phyloP scores from a whole-genome alignment of 2,329 filamentous ascomycete species.

The Penicillium decumbens region DNA sequence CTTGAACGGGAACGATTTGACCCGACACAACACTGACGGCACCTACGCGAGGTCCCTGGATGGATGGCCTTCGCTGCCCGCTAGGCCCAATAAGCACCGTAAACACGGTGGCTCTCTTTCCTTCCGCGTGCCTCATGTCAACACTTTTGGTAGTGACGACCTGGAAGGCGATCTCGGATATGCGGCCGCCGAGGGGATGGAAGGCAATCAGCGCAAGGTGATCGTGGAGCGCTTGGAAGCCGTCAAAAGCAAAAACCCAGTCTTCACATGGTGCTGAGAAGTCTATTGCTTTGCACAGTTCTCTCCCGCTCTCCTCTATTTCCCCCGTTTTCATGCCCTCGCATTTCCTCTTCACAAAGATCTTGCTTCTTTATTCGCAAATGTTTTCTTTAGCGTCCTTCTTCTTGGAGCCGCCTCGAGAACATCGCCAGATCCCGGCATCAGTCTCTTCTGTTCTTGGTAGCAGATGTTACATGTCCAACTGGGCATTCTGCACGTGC shows the following conservation, averaged over 20 bases:
- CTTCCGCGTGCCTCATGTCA: slow-evolving; percentile 30
- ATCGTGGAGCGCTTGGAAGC: slow-evolving; percentile 95
- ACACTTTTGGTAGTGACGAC: slow-evolving; percentile 63
- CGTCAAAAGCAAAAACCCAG: slow-evolving; percentile 89
- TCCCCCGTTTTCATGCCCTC: slow-evolving; percentile 9
- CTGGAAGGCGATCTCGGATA: slow-evolving; percentile 91
- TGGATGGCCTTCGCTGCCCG: slow-evolving; percentile 35
- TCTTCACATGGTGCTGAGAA: slow-evolving; percentile 90
- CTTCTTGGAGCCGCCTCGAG: slow-evolving; percentile 1
- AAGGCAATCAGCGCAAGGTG: slow-evolving; percentile 84
- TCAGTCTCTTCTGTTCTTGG: slow-evolving; percentile 7
- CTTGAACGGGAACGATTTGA: slow-evolving; percentile 27
- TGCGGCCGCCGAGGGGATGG: slow-evolving; percentile 88
- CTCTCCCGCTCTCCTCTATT: neutral
- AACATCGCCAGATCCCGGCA: neutral
- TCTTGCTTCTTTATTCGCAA: slow-evolving; percentile 14
- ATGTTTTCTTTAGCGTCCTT: slow-evolving; percentile 19
- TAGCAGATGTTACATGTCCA: slow-evolving; percentile 11
- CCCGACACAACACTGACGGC: slow-evolving; percentile 30
- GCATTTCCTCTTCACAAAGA: slow-evolving; percentile 11
- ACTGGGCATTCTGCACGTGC: slow-evolving; percentile 13
- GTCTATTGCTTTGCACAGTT: slow-evolving; percentile 2
- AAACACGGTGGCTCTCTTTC: slow-evolving; percentile 41
- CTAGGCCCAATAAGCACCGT: slow-evolving; percentile 31
- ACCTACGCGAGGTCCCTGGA: slow-evolving; percentile 34